Conservation (phyloP, 805 yeast genomes). For the Hanseniaspora mollemarum region DNA sequence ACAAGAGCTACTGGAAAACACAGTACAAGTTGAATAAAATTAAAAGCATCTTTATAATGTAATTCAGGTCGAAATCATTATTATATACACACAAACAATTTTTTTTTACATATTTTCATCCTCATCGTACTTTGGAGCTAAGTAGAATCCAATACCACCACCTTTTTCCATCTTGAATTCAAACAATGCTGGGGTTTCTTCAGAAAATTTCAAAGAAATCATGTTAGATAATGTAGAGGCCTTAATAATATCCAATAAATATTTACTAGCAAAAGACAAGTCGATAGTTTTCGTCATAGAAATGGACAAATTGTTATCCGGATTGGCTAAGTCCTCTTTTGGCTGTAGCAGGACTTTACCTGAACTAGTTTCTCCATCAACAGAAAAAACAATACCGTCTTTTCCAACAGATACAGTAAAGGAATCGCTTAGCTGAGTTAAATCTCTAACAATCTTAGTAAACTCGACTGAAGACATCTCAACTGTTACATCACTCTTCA, state of each 20-base stretch:
- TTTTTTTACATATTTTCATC: conserved; percentile 38
- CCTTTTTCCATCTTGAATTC: conserved; percentile 74
- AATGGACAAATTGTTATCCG: conserved; percentile 63
- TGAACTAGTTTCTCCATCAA: conserved; percentile 85
- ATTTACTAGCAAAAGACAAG: conserved; percentile 82
- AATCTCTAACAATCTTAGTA: conserved; percentile 78
- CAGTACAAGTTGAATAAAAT: too few relatives aligned
- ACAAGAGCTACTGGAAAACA: background rate
- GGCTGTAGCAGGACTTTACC: conserved; percentile 84
- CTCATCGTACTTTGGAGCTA: conserved; percentile 96
- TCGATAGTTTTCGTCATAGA: conserved; percentile 78
- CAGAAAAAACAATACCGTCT: conserved; percentile 77
- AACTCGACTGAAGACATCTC: conserved; percentile 82
- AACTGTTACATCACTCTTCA: conserved; percentile 77
- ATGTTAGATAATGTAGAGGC: conserved; percentile 68
- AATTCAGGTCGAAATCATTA: too few relatives aligned
- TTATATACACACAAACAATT: background rate
- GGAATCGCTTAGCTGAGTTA: conserved; percentile 77
- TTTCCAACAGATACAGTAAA: conserved; percentile 76
- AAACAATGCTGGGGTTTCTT: conserved; percentile 84
- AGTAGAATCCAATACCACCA: conserved; percentile 87
- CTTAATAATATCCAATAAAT: conserved; percentile 80
- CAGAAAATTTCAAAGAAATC: conserved; percentile 77
- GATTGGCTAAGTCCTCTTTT: conserved; percentile 63
- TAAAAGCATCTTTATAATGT: background rate